These are phyloP conservation scores for Cutaneotrichosporon sp. DNA, from an alignment of 1,284 basidiomycete species.

Conservation along the genomic window DNA sequence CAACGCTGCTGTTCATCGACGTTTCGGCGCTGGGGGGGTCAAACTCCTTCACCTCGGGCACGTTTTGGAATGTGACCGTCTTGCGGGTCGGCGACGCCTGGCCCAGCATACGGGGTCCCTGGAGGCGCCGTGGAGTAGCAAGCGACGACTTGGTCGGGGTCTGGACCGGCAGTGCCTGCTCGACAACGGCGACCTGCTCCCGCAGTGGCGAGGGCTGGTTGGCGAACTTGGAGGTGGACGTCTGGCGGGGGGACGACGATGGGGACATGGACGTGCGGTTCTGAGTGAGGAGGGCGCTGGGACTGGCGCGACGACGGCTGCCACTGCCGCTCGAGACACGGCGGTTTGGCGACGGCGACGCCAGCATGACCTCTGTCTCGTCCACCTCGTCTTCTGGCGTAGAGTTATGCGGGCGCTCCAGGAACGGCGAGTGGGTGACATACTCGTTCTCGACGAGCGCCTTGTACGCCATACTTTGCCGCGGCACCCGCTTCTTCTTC, in stretches of 20 bases:
- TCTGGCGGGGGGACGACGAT: slow-evolving; percentile 34
- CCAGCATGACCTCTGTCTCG: slow-evolving; percentile 18
- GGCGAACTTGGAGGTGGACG: slow-evolving; percentile 14
- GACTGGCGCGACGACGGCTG: slow-evolving; percentile 25
- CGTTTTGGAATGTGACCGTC: slow-evolving; percentile 79
- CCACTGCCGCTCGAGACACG: slow-evolving; percentile 23
- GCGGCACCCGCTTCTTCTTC: slow-evolving; percentile 50
- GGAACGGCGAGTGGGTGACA: slow-evolving; percentile 82
- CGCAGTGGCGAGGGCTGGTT: slow-evolving; percentile 29
- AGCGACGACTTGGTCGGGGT: slow-evolving; percentile 60
- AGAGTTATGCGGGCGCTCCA: slow-evolving; percentile 24
- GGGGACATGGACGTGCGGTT: slow-evolving; percentile 28
- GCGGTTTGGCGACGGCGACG: slow-evolving; percentile 30
- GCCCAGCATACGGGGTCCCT: slow-evolving; percentile 61
- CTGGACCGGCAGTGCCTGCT: slow-evolving; percentile 11
- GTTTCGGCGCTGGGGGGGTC: slow-evolving; percentile 59
- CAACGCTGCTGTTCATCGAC: slow-evolving; percentile 34
- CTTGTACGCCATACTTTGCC: slow-evolving; percentile 68
- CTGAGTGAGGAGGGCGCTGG: slow-evolving; percentile 16
- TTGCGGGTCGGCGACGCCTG: slow-evolving; percentile 56
- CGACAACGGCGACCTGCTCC: slow-evolving; percentile 3
- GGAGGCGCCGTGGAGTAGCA: slow-evolving; percentile 64
- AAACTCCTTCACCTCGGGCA: slow-evolving; percentile 83
- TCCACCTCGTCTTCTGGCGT: neutral
- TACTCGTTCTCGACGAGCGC: slow-evolving; percentile 67